Evolutionary conservation across 805 yeast species (phyloP), one percentile per base, ranked within the genome.

Genomic region (Maudiozyma turicensis): DNA sequence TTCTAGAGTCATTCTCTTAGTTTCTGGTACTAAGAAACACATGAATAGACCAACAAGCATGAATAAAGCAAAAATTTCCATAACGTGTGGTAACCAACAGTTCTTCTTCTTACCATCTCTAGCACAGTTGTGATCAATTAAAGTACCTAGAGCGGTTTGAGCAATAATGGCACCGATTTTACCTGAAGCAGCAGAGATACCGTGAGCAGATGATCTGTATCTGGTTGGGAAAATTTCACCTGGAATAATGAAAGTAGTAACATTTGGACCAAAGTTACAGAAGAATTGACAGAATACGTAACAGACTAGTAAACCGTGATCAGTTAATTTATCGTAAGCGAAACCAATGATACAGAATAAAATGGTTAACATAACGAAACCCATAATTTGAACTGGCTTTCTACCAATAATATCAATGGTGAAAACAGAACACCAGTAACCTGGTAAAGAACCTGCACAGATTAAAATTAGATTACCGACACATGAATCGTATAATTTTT

Each of bases 361-460:
- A 48, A 72, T 66, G 41, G 95, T 86, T 64, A 87, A 76, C 47
- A 86, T 62, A 55, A 76, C 52, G 74, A 88, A 88, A 60, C 95
- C 95, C 63, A 71, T 73, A 26, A 86, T 52, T 73, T 89, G 96
- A 54, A 88, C 72, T 54, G 89, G 81, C 70, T 84, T 86, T 76
- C 96, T 82, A 60, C 96, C 96, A 58, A 88, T 59, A 38, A 71
- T 74, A 70, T 88, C 96, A 52, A 88, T 66, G 44, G 91, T 82
- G 47, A 88, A 88, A 58, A 83, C 87, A 34, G 91, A 66, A 53
- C 75, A 72, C 96, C 96, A 88, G 72, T 88, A 88, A 64, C 96
- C 96, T 60, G 96, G 96, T 69, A 88, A 79, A 43, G 93, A 78
- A 75, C 97, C 96, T 50, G 97, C 97, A 77, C 95, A 86, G 54